Evolutionary conservation across 805 yeast species (phyloP).

Genomic region (Myxozyma geophila): DNA sequence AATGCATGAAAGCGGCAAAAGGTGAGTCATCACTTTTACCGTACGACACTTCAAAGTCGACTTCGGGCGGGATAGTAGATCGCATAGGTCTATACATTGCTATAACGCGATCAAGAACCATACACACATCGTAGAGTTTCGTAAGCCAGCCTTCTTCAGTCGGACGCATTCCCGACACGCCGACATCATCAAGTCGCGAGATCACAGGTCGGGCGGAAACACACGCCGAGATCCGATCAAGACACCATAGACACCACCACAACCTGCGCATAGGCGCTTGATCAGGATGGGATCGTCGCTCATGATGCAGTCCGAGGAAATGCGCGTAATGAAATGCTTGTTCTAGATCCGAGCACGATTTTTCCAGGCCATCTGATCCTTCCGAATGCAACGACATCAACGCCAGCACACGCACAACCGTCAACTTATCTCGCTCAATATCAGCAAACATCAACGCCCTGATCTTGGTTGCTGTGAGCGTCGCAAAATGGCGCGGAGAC

Average conservation of each 20-base stretch:
- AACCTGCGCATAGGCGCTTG: constrained; percentile 42
- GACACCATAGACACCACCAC: constrained; percentile 51
- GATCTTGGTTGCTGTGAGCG: constrained; percentile 45
- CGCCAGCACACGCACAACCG: constrained; percentile 47
- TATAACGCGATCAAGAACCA: constrained; percentile 47
- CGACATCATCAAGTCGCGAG: constrained; percentile 49
- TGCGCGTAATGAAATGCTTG: constrained; percentile 49
- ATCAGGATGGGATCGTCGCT: constrained; percentile 44
- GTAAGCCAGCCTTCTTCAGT: constrained; percentile 43
- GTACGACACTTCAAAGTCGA: constrained; percentile 38
- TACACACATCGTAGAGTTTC: constrained; percentile 45
- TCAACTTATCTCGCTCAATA: constrained; percentile 49
- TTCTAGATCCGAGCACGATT: constrained; percentile 47
- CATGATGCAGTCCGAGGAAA: constrained; percentile 50
- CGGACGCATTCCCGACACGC: constrained; percentile 42
- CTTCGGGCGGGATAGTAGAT: constrained; percentile 39
- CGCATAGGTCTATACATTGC: constrained; percentile 48
- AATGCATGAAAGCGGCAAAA: constrained; percentile 40
- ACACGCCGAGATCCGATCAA: constrained; percentile 49
- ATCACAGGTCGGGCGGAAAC: constrained; percentile 49
- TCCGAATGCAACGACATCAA: constrained; percentile 49
- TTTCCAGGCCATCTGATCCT: constrained; percentile 49
- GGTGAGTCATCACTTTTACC: constrained; percentile 41
- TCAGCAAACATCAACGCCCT: constrained; percentile 48
- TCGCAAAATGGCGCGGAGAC: constrained; percentile 44